Base-by-base conservation (phyloP, 2,329 filamentous ascomycete genomes). In the Helotiales sp. region DNA sequence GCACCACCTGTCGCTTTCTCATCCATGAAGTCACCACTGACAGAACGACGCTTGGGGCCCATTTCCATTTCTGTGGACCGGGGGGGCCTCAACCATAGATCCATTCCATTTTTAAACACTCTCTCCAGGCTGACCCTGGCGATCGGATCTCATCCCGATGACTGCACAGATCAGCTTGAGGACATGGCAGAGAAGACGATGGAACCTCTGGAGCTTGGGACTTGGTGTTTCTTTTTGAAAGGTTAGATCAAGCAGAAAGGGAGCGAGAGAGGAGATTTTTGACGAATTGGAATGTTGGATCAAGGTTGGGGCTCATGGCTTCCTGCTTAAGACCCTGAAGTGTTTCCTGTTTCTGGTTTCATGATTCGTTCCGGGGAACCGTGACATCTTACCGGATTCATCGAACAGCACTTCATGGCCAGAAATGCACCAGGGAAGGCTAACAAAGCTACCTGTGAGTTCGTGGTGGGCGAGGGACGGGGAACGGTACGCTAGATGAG, bases 401-500 rank as follows among this genome's bases (percentile, higher is more conserved):
- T 37, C 20, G 20, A 57, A n/a, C 10, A 57, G 28, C 52, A 24
- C 37, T 57, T 57, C 32, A 57, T 20, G 54, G 34, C 7, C 8
- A 32, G 30, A 24, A 20, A 40, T 40, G 32, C 17, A 26, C 54
- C n/a, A 40, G 54, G 49, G 24, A 52, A 52, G 30, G 30, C 24
- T 52, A 30, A 26, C 24, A 52, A 30, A 52, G 24, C 32, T 26
- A 40, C 15, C 1, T 30, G 13, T 37, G 7, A 17, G 37, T n/a
- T 55, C 54, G 32, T 37, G 20, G 30, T 34, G 54, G n/a, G 7
- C n/a, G 49, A 52, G 54, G 24, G 30, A 57, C 26, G 54, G 54
- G 32, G 54, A 57, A 57, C n/a, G 52, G 30, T 34, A 55, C 28
- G 54, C 52, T 57, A 57, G 54, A 57, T 57, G 24, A 34, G 49